A percentile compares a stretch with the other conserved stretches of the same genome.
phyloP scores from a whole-genome alignment of 306 rosid genomes.

The Rubus idaeus region DNA sequence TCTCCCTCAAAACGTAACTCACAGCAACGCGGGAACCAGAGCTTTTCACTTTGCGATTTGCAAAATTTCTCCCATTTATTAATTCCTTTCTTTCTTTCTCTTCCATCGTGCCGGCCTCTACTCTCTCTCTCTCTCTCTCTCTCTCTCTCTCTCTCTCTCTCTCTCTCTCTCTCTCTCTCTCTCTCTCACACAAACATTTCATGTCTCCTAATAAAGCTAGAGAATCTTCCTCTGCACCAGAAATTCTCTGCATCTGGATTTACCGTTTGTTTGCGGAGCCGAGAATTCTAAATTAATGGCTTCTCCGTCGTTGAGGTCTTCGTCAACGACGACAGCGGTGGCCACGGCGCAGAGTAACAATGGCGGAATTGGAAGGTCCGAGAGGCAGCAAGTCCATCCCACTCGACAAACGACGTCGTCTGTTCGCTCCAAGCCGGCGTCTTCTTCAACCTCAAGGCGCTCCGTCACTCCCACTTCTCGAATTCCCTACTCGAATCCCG shows the following conservation, averaged over 20 bases:
- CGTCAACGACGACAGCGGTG: conserved; percentile 21
- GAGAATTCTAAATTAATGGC: conserved; percentile 11
- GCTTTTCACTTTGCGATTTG: background rate
- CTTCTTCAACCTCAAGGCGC: conserved; percentile 49
- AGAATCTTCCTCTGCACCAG: background rate
- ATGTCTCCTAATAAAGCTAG: background rate
- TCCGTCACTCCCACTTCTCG: conserved; percentile 44
- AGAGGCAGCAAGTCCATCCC: conserved; percentile 27
- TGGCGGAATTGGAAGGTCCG: conserved; percentile 12
- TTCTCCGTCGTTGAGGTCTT: conserved; percentile 26
- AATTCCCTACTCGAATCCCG: conserved; percentile 38
- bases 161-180: background rate
- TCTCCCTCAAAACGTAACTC: conserved; percentile 28
- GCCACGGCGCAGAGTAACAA: background rate
- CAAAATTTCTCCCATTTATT: background rate
- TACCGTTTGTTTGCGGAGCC: background rate
- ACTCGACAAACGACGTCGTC: conserved; percentile 26
- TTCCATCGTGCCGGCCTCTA: conserved; percentile 51
- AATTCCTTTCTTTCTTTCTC: conserved; percentile 1
- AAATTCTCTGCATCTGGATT: background rate
- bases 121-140: conserved; percentile 9
- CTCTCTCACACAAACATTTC: background rate
- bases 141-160: no score
- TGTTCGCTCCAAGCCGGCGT: conserved; percentile 39
- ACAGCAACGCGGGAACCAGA: conserved; percentile 52